phyloP scores from a whole-genome alignment of 192 early-diverging fungal genomes.

The Chytriomyces sp. region DNA sequence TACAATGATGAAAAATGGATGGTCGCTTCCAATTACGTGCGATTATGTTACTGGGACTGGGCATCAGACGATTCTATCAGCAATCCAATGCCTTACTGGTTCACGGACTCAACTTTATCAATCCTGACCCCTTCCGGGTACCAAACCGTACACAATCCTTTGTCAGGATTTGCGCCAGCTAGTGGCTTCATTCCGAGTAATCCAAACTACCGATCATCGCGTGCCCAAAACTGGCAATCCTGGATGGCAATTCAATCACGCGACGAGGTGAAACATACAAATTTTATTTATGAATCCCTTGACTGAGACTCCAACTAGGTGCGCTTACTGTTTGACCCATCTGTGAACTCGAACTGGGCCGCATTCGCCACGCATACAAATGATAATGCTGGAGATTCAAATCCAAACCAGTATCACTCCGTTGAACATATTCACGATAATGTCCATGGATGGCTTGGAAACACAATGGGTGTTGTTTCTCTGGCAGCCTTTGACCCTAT shows the following conservation, averaged over 20 bases:
- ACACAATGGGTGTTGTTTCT: background rate
- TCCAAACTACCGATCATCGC: background rate
- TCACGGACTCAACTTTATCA: background rate
- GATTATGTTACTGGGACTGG: background rate
- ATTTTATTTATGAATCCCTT: no score
- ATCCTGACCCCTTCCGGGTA: background rate
- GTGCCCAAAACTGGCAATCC: background rate
- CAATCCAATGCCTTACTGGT: background rate
- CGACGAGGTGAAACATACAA: background rate
- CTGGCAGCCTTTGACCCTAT: background rate
- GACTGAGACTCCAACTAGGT: no score
- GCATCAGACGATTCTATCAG: background rate
- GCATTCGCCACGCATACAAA: background rate
- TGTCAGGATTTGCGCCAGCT: background rate
- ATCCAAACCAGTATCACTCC: background rate
- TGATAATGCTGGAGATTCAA: no score
- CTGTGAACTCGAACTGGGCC: background rate
- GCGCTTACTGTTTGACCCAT: background rate
- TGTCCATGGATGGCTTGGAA: background rate
- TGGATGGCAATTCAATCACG: background rate
- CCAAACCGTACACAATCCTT: background rate
- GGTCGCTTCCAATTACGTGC: background rate
- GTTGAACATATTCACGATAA: background rate
- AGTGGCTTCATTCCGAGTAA: no score
- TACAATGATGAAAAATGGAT: background rate